These are phyloP conservation scores for Dryas integrifolia DNA, from an alignment of 331 rosid genomes.

Conservation along the genomic window DNA sequence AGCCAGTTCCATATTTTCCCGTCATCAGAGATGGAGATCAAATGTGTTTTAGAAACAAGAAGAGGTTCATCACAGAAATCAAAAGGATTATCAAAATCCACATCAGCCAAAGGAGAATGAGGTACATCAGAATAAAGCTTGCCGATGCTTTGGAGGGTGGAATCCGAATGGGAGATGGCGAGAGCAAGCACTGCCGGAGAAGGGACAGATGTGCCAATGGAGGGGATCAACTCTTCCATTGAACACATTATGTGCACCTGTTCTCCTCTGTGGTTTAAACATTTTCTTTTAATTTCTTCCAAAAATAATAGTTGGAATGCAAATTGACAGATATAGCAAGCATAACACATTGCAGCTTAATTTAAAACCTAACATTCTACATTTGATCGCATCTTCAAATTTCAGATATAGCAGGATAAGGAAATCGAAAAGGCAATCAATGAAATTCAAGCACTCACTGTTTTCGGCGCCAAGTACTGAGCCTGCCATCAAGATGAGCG, in stretches of 20 bases:
- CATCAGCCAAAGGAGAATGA: conserved; percentile 52
- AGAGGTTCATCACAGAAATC: conserved; percentile 58
- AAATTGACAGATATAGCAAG: neutral
- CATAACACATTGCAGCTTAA: neutral
- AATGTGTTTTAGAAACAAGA: conserved; percentile 60
- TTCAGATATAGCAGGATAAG: neutral
- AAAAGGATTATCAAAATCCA: conserved; percentile 85
- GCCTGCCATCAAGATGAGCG: conserved; percentile 88
- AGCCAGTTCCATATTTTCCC: conserved; percentile 98
- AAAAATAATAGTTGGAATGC: neutral
- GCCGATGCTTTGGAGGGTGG: conserved; percentile 64
- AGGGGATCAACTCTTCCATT: conserved; percentile 93
- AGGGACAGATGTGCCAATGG: conserved; percentile 83
- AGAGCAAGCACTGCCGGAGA: conserved; percentile 78
- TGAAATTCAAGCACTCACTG: conserved; percentile 47
- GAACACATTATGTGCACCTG: conserved; percentile 79
- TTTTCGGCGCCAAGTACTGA: conserved; percentile 91
- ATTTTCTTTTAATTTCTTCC: no score
- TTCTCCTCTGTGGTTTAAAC: conserved; percentile 53
- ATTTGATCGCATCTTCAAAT: neutral
- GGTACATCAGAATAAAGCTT: conserved; percentile 60
- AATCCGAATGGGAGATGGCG: conserved; percentile 70
- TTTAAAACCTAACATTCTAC: conserved; percentile 6
- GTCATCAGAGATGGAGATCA: conserved; percentile 91
- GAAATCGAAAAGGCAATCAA: neutral